Conservation (phyloP, 1,139 yeast genomes). For the Scheffersomyces lignicola region DNA sequence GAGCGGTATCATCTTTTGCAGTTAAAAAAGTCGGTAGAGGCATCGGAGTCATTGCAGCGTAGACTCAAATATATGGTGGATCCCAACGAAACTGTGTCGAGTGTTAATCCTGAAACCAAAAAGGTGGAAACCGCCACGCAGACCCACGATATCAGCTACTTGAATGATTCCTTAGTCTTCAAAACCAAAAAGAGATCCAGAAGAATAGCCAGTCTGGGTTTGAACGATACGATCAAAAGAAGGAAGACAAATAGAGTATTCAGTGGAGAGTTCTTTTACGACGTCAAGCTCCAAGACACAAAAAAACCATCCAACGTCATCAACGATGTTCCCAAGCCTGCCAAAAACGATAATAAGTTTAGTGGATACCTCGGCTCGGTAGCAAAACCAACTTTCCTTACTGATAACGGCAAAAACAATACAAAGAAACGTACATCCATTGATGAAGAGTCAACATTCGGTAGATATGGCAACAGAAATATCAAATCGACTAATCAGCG, state of each 20-base stretch:
- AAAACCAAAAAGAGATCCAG: slow-evolving; percentile 15
- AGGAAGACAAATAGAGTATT: slow-evolving; percentile 16
- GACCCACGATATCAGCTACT: slow-evolving; percentile 34
- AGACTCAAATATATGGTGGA: slow-evolving; percentile 40
- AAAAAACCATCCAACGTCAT: slow-evolving; percentile 5
- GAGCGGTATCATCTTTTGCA: slow-evolving; percentile 46
- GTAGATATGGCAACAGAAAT: slow-evolving; percentile 13
- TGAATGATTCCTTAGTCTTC: slow-evolving; percentile 27
- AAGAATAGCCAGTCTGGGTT: slow-evolving; percentile 3
- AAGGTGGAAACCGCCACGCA: slow-evolving; percentile 46
- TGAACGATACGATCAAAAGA: neutral
- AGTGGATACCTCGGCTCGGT: slow-evolving; percentile 35
- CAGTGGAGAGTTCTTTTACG: slow-evolving; percentile 40
- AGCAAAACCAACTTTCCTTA: slow-evolving; percentile 30
- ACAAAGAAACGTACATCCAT: slow-evolving; percentile 10
- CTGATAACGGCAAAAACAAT: slow-evolving; percentile 3
- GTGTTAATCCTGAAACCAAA: slow-evolving; percentile 8
- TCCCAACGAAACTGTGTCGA: slow-evolving; percentile 38
- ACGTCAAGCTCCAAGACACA: slow-evolving; percentile 19
- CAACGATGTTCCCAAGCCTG: slow-evolving; percentile 8
- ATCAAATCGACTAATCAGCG: slow-evolving; percentile 17
- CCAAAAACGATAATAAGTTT: slow-evolving; percentile 14
- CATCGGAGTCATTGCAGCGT: slow-evolving; percentile 32
- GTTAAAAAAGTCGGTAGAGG: slow-evolving; percentile 39
- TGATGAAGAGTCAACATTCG: slow-evolving; percentile 18